Evolutionary conservation across 345 rosid genomes (phyloP).

Genomic region (Syzygium grande): DNA sequence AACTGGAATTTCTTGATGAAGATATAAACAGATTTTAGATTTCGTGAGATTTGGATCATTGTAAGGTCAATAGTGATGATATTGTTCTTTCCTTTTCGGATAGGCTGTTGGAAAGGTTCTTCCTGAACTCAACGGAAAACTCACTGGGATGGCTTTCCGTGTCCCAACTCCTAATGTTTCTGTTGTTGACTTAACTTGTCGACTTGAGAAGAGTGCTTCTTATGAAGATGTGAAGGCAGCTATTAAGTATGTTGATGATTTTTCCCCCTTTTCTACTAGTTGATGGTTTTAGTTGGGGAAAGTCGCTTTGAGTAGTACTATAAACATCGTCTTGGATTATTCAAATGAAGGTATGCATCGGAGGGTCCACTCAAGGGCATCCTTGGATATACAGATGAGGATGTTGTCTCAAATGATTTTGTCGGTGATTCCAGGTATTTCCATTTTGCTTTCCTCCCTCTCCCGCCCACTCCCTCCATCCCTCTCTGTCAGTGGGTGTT

Average conservation of each 20-base stretch:
- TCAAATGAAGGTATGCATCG: constrained; percentile 60
- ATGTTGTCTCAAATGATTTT: constrained; percentile 93
- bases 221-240: constrained; percentile 94
- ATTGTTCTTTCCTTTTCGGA: not conserved
- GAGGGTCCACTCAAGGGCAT: constrained; percentile 87
- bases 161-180: constrained; percentile 96
- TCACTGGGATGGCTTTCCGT: constrained; percentile 99
- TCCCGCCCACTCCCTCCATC: not conserved
- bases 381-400: constrained; percentile 96
- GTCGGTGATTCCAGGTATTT: constrained; percentile 82
- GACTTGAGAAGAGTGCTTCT: constrained; percentile 88
- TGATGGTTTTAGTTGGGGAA: not conserved
- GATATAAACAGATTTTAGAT: not conserved
- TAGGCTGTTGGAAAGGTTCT: constrained; percentile 99
- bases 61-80: not conserved
- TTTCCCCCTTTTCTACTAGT: not conserved
- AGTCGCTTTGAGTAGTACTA: not conserved
- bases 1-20: not conserved
- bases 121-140: constrained; percentile 95
- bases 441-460: not conserved
- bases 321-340: not conserved
- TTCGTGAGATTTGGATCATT: not conserved
- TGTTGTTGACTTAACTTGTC: constrained; percentile 96
- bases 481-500: not conserved
- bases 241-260: constrained; percentile 46